Base-by-base conservation (phyloP, 2,329 filamentous ascomycete genomes). In the Stemphylium vesicarium region DNA sequence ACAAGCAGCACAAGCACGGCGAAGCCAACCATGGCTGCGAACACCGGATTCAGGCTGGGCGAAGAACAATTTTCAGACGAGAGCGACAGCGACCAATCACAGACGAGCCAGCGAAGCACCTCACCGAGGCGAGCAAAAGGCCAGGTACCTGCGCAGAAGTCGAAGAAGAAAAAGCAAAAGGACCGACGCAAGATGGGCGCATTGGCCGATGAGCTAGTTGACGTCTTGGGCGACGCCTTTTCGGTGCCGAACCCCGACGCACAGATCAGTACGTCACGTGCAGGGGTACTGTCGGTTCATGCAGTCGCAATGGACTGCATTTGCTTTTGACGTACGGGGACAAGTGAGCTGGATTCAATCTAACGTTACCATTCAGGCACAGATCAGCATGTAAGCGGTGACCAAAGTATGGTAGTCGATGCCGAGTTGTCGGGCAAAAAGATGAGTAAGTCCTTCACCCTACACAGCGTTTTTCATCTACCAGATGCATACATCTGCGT, bases 71-170 rank as follows among this genome's bases (percentile, higher is more conserved):
- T 58, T 38, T 59, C 62, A 31, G 63, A 65, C 39, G 59, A 51
- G 32, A 68, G 63, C 50, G 63, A 66, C 39, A 55, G 49, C 32
- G 63, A 66, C 63, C 65, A 66, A 66, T 66, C 65, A 62, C 59
- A 59, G 16, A 50, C 50, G 13, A 68, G 62, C 48, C 53, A 59
- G 53, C 62, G 56, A 44, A 62, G 57, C 50, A 47, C 59, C 20
- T 66, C 65, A 44, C 60, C 62, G 47, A 39, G 36, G 18, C 40
- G 26, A 50, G 41, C 44, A 57, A 58, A 56, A 33, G 15, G 44
- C 45, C 32, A 47, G 46, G 53, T 53, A 61, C 57, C 52, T 49
- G 46, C 48, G 39, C 47, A 42, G 20, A 55, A 52, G 32, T 55
- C 53, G 9, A 55, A 38, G 26, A 50, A 45, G 13, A 56, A 58